Evolutionary conservation across 345 rosid genomes (phyloP).

Genomic region (Schrenkiella parvula): DNA sequence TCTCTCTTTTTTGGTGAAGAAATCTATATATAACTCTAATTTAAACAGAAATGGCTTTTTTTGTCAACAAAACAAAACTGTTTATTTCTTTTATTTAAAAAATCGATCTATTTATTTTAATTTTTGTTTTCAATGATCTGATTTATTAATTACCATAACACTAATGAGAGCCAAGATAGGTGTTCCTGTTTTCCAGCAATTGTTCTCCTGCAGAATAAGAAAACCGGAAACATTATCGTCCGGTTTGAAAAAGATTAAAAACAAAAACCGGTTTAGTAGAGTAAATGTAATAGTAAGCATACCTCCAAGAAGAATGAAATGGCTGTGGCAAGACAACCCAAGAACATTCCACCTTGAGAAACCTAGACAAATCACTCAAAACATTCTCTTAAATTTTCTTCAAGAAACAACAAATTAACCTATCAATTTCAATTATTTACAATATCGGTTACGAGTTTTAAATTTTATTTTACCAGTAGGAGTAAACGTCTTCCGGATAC

Average conservation of each 20-base stretch:
- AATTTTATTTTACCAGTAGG: slow-evolving; percentile 48
- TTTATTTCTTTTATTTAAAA: neutral
- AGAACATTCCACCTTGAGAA: slow-evolving; percentile 71
- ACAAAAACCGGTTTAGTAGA: neutral
- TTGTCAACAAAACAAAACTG: neutral
- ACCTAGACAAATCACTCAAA: slow-evolving; percentile 36
- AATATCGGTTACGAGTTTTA: neutral
- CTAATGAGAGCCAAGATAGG: slow-evolving; percentile 28
- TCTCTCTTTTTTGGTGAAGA: no score
- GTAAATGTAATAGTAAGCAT: neutral
- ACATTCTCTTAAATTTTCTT: neutral
- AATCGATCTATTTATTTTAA: neutral
- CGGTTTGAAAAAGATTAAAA: neutral
- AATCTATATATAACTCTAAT: neutral
- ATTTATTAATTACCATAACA: slow-evolving; percentile 23
- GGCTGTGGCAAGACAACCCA: slow-evolving; percentile 63
- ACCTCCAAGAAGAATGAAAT: slow-evolving; percentile 59
- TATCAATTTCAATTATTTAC: neutral
- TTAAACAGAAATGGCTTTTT: neutral
- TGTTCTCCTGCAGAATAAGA: slow-evolving; percentile 40
- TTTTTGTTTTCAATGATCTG: neutral
- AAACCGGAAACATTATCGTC: neutral
- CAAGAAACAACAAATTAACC: neutral
- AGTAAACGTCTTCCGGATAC: slow-evolving; percentile 73
- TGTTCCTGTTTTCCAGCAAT: slow-evolving; percentile 33